These are phyloP conservation scores for Nitzschia sp. DNA, from an alignment of 108 stramenopile species.

Conservation along the genomic window DNA sequence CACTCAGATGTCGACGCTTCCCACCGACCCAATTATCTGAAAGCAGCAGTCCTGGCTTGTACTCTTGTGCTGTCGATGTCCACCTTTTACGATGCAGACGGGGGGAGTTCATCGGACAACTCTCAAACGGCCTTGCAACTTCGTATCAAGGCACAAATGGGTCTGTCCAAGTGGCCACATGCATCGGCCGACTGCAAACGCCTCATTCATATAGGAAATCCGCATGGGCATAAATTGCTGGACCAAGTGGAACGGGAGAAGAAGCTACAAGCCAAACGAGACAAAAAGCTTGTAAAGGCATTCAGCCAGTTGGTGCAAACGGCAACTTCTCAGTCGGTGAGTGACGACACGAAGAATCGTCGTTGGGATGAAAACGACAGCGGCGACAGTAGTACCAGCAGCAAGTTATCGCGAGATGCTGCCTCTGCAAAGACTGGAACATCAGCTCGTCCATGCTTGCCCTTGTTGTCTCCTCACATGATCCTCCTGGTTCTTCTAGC, in stretches of 20 bases:
- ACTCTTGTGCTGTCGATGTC: slow-evolving; percentile 26
- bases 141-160: slow-evolving; percentile 31
- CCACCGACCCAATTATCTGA: slow-evolving; percentile 28
- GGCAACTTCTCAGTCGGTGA: slow-evolving; percentile 41
- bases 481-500: not conserved
- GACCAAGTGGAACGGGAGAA: slow-evolving; percentile 15
- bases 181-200: slow-evolving; percentile 32
- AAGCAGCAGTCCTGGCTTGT: slow-evolving; percentile 24
- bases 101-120: not conserved
- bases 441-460: too few relatives aligned
- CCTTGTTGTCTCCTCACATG: too few relatives aligned
- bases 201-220: slow-evolving; percentile 11
- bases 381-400: too few relatives aligned
- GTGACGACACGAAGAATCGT: slow-evolving; percentile 23
- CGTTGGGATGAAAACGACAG: not conserved
- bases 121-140: slow-evolving; percentile 32
- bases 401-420: too few relatives aligned
- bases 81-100: slow-evolving; percentile 9
- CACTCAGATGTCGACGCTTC: slow-evolving; percentile 41
- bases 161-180: slow-evolving; percentile 38
- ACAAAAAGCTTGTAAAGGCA: slow-evolving; percentile 63
- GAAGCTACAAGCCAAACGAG: slow-evolving; percentile 7
- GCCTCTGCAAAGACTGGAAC: too few relatives aligned
- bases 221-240: slow-evolving; percentile 24
- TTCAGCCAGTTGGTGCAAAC: slow-evolving; percentile 59